Evolutionary conservation across 176 grass and related monocot species (phyloP).

Genomic region (Hordeum marinum): DNA sequence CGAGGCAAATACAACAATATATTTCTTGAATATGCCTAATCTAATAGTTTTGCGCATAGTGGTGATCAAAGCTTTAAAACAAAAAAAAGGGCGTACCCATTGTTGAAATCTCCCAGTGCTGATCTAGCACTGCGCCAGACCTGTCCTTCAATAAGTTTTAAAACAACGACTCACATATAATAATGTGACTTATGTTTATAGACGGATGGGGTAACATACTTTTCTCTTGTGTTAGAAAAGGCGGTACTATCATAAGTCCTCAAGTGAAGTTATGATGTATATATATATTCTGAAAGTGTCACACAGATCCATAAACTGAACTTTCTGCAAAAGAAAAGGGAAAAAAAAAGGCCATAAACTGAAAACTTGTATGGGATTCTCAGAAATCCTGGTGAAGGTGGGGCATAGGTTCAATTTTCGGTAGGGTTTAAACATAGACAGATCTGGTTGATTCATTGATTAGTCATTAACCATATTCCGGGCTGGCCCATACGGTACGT

Average conservation of each 20-base stretch:
- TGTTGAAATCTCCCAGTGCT: too few relatives aligned
- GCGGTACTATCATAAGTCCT: neutral
- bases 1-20: too few relatives aligned
- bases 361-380: neutral
- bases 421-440: conserved; percentile 16
- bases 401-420: neutral
- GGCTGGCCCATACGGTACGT: conserved; percentile 35
- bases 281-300: too few relatives aligned
- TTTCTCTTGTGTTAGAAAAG: neutral
- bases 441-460: conserved; percentile 21
- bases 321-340: neutral
- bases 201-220: neutral
- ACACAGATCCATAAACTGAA: conserved; percentile 8
- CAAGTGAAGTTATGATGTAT: neutral
- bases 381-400: conserved; percentile 7
- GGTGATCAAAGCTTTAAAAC: neutral
- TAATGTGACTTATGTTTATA: neutral
- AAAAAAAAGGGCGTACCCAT: too few relatives aligned
- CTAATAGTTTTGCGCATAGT: neutral
- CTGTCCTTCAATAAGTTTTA: too few relatives aligned
- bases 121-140: too few relatives aligned
- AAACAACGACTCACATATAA: neutral
- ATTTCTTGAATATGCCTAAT: too few relatives aligned
- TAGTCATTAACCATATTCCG: conserved; percentile 38
- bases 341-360: neutral